Conservation (phyloP, 345 rosid species). For the Salix viminalis region DNA sequence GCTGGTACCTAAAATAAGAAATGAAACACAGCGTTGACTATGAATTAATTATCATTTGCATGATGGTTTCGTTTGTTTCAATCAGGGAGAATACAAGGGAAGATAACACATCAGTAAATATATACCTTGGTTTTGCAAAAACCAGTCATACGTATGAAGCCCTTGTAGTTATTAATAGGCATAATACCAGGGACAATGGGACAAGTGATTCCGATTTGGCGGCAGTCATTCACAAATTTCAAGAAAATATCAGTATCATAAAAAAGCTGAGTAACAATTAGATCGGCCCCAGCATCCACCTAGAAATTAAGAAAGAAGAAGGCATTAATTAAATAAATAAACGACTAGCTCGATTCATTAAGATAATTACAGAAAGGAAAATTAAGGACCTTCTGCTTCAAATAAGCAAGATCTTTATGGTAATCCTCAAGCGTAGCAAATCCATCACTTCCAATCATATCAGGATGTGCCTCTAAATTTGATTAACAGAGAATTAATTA, state of each 20-base stretch:
- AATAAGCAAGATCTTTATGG: constrained; percentile 74
- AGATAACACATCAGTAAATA: too few species aligned
- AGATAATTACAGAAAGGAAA: not conserved
- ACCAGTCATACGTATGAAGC: constrained; percentile 91
- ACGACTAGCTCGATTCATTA: too few species aligned
- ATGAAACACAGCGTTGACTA: not conserved
- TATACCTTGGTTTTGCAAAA: constrained; percentile 90
- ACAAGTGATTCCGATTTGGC: constrained; percentile 74
- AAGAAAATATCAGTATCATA: constrained; percentile 90
- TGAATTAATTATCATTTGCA: too few species aligned
- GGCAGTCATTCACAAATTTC: constrained; percentile 91
- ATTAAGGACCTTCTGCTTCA: constrained; percentile 70
- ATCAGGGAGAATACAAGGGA: too few species aligned
- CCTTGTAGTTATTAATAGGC: constrained; percentile 93
- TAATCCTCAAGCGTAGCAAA: constrained; percentile 67
- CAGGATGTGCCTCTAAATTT: constrained; percentile 85
- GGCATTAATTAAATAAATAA: not conserved
- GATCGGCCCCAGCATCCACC: constrained; percentile 98
- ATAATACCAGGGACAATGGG: constrained; percentile 97
- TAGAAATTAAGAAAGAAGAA: constrained; percentile 14
- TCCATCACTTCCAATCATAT: constrained; percentile 66
- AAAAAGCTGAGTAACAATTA: constrained; percentile 77
- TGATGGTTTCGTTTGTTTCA: too few species aligned
- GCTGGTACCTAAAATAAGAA: constrained; percentile 54
- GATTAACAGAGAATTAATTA: not conserved